Evolutionary conservation across 345 rosid genomes (phyloP).

Genomic region (Cardamine chenopodiifolia): DNA sequence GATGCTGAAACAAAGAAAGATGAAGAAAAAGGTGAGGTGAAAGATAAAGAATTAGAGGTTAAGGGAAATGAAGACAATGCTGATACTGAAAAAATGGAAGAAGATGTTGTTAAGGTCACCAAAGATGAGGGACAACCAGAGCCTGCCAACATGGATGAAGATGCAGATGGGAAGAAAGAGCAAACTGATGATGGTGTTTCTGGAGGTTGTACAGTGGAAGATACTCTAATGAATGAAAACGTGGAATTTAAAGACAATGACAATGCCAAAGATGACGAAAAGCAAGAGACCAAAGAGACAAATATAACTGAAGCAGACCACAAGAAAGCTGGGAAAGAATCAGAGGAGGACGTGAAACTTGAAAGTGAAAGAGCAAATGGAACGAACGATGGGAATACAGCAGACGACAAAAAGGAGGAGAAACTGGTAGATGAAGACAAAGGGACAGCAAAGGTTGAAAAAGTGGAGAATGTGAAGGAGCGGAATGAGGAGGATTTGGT

Average conservation of each 20-base stretch:
- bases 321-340: slow-evolving; percentile 34
- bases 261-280: slow-evolving; percentile 29
- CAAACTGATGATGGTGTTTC: slow-evolving; percentile 39
- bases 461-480: slow-evolving; percentile 3
- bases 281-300: slow-evolving; percentile 29
- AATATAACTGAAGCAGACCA: slow-evolving; percentile 13
- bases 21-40: slow-evolving; percentile 8
- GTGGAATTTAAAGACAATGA: slow-evolving; percentile 27
- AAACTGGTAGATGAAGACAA: slow-evolving; percentile 30
- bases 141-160: slow-evolving; percentile 28
- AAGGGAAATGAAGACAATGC: slow-evolving; percentile 23
- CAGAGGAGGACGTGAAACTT: slow-evolving; percentile 24
- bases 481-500: slow-evolving; percentile 30
- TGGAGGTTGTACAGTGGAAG: slow-evolving; percentile 41
- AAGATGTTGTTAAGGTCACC: neutral
- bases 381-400: slow-evolving; percentile 31
- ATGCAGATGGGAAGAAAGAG: slow-evolving; percentile 30
- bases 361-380: slow-evolving; percentile 36
- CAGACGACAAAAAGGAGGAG: slow-evolving; percentile 21
- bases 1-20: slow-evolving; percentile 30
- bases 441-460: slow-evolving; percentile 17
- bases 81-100: slow-evolving; percentile 26
- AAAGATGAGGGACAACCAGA: slow-evolving; percentile 25
- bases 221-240: slow-evolving; percentile 15
- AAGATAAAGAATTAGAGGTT: slow-evolving; percentile 15